Evolutionary conservation across 176 grass and related monocot genomes (phyloP).

Genomic region (Carex kokanica): DNA sequence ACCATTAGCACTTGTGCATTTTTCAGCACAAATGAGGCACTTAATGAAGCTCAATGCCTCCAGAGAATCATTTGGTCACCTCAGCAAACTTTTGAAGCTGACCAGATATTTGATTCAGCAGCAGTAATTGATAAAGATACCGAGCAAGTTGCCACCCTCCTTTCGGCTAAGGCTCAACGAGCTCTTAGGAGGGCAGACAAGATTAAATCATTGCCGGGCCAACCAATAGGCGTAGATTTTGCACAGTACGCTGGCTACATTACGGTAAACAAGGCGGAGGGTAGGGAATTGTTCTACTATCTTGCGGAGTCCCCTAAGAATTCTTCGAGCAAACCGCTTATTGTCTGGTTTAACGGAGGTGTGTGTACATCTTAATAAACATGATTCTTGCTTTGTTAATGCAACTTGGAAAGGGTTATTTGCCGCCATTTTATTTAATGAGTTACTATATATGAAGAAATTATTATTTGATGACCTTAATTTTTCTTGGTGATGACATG

Average conservation of each 20-base stretch:
- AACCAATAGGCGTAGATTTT: constrained; percentile 59
- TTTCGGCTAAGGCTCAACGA: not conserved
- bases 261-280: constrained; percentile 43
- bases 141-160: not conserved
- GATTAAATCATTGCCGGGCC: constrained; percentile 63
- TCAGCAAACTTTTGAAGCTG: not conserved
- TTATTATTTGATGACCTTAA: not conserved
- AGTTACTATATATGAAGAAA: not conserved
- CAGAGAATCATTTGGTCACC: constrained; percentile 1
- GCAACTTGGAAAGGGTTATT: not conserved
- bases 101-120: not conserved
- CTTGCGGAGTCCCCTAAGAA: constrained; percentile 81
- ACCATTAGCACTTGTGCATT: constrained; percentile 8
- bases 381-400: not conserved
- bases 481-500: not conserved
- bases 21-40: constrained; percentile 16
- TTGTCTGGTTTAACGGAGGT: constrained; percentile 99
- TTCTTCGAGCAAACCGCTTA: constrained; percentile 74
- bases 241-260: constrained; percentile 87
- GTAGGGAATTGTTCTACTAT: constrained; percentile 90
- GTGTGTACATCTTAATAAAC: not conserved
- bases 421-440: not conserved
- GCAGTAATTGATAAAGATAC: not conserved
- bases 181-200: constrained; percentile 31
- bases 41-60: constrained; percentile 18